Evolutionary conservation across 2,329 filamentous ascomycete genomes (phyloP).

Genomic region (Ascosphaera acerosa): DNA sequence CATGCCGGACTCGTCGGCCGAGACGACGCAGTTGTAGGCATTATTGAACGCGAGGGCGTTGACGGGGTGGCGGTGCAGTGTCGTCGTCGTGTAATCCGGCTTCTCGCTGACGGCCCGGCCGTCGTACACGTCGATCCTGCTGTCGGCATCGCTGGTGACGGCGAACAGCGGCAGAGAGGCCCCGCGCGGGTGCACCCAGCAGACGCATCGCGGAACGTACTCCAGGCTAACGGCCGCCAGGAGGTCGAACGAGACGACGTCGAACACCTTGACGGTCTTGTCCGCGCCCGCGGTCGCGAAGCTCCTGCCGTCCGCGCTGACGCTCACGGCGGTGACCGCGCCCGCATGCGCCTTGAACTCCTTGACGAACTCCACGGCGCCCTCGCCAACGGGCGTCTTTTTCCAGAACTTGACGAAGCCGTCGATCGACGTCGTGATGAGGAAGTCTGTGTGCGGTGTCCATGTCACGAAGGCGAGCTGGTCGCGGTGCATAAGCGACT

Average conservation of each 20-base stretch:
- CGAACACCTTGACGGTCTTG: slow-evolving; percentile 28
- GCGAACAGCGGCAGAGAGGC: slow-evolving; percentile 73
- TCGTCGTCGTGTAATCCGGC: slow-evolving; percentile 51
- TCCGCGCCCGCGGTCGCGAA: slow-evolving; percentile 61
- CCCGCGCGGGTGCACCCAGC: slow-evolving; percentile 75
- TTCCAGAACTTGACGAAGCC: slow-evolving; percentile 99
- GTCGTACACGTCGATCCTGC: slow-evolving; percentile 61
- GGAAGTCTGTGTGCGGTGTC: slow-evolving; percentile 76
- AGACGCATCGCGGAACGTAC: slow-evolving; percentile 51
- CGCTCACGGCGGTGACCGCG: slow-evolving; percentile 59
- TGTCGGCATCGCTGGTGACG: slow-evolving; percentile 48
- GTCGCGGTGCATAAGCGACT: slow-evolving; percentile 96
- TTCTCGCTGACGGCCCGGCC: slow-evolving; percentile 57
- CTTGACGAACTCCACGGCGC: slow-evolving; percentile 86
- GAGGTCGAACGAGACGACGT: slow-evolving; percentile 65
- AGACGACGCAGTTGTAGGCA: slow-evolving; percentile 69
- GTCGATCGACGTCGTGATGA: slow-evolving; percentile 81
- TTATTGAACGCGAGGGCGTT: slow-evolving; percentile 76
- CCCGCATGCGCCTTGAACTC: slow-evolving; percentile 81
- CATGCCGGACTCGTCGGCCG: slow-evolving; percentile 76
- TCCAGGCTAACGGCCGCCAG: slow-evolving; percentile 59
- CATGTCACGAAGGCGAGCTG: slow-evolving; percentile 70
- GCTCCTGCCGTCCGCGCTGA: slow-evolving; percentile 72
- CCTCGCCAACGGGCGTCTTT: slow-evolving; percentile 40
- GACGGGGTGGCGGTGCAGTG: slow-evolving; percentile 60